A percentile compares a stretch with the other conserved stretches of the same genome.
Evolutionary conservation across 2,329 filamentous ascomycete genomes (phyloP).

Genomic region (Blumeria hordei): DNA sequence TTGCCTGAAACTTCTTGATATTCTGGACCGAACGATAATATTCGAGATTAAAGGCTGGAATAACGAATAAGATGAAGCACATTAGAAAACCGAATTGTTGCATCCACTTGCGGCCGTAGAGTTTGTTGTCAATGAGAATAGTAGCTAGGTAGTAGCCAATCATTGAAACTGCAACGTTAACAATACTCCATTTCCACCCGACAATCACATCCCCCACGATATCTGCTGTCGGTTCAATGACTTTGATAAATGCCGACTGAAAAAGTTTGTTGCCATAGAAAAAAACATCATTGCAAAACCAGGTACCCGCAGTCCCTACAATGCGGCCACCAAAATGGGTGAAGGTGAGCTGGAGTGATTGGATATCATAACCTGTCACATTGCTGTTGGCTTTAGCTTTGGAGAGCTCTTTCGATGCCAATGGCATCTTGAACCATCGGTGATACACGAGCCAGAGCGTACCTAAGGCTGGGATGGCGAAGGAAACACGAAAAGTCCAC

Average conservation of each 20-base stretch:
- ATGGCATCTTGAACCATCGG: conserved; percentile 82
- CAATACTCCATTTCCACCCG: conserved; percentile 75
- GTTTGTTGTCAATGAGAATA: conserved; percentile 22
- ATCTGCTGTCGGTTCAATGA: conserved; percentile 42
- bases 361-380: conserved; percentile 80
- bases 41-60: conserved; percentile 69
- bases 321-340: conserved; percentile 68
- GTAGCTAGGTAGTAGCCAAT: conserved; percentile 72
- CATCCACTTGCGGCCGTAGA: conserved; percentile 92
- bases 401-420: conserved; percentile 60
- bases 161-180: conserved; percentile 73
- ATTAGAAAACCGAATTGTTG: conserved; percentile 82
- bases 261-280: conserved; percentile 99
- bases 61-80: conserved; percentile 80
- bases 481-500: conserved; percentile 80
- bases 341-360: conserved; percentile 57
- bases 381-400: conserved; percentile 64
- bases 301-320: conserved; percentile 63
- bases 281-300: conserved; percentile 96
- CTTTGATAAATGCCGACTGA: conserved; percentile 69
- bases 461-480: conserved; percentile 71
- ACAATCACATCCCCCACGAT: conserved; percentile 42
- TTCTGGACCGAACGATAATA: conserved; percentile 52
- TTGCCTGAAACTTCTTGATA: conserved; percentile 80
- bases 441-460: conserved; percentile 93